A percentile compares a stretch with the other conserved stretches of the same genome.
These are phyloP conservation scores for Coniophora puteana DNA, from an alignment of 1,284 basidiomycete species.

Conservation along the genomic window DNA sequence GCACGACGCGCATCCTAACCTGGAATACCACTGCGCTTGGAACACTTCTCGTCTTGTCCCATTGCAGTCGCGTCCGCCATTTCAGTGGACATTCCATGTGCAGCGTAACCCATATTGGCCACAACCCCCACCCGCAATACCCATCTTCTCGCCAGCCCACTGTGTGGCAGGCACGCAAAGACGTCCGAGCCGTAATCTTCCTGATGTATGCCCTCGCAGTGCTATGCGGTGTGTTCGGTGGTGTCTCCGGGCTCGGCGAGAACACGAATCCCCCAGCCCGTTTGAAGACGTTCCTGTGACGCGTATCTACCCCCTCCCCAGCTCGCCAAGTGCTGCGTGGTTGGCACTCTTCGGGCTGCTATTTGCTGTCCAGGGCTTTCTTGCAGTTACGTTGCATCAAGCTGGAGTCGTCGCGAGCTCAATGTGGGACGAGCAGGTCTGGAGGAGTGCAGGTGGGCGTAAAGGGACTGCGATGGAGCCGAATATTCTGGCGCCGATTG, in stretches of 20 bases:
- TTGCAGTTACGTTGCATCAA: constrained; percentile 27
- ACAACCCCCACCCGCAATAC: constrained; percentile 5
- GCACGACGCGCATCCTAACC: neutral
- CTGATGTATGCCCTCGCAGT: constrained; percentile 19
- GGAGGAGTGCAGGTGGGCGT: constrained; percentile 18
- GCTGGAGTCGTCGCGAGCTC: constrained; percentile 26
- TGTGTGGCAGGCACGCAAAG: constrained; percentile 24
- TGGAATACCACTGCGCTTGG: constrained; percentile 5
- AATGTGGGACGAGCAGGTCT: constrained; percentile 23
- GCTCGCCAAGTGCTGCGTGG: constrained; percentile 13
- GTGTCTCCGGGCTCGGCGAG: constrained; percentile 11
- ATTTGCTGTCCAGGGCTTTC: constrained; percentile 22
- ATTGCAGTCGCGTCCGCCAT: no score
- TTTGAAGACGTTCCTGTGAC: constrained; percentile 24
- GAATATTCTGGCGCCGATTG: constrained; percentile 20
- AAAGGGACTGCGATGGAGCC: constrained; percentile 13
- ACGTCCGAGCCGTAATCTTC: constrained; percentile 14
- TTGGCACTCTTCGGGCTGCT: constrained; percentile 22
- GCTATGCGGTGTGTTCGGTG: constrained; percentile 19
- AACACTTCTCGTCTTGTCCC: neutral
- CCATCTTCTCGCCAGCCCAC: constrained; percentile 19
- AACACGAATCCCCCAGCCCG: neutral
- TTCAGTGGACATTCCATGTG: neutral
- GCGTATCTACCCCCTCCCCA: neutral
- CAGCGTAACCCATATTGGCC: no score